Base-by-base conservation (phyloP, 331 rosid species). In the Quercus phellos region DNA sequence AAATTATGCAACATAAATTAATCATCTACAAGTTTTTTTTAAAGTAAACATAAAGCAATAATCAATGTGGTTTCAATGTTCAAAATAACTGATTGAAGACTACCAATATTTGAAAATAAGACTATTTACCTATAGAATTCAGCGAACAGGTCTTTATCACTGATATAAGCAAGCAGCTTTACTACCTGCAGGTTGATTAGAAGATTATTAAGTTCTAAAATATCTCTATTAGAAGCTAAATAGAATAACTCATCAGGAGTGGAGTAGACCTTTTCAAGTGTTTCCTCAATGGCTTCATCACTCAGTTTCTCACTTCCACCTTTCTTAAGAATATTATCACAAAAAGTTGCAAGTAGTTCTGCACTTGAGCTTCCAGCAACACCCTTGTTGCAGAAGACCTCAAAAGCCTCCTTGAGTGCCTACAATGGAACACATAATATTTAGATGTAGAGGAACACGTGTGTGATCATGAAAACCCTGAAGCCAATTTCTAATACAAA, bases 241-340 rank as follows among this genome's bases (percentile, higher is more conserved):
- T 5, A 61, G 27, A 50, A 71, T 8, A 75, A 54, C 68, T 76
- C 61, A 72, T 72, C 71, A 61, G 68, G 68, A 79, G 27, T 72
- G 54, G 30, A 51, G 50, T n/a, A 42, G 67, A 93, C 98, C 94
- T 93, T 91, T 81, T 93, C 98, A 74, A 93, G 94, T 73, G 94
- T 93, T 55, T 93, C 96, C 84, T 93, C 98, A 21, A 93, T 88
- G 72, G 98, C 98, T 87, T 93, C 98, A 50, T 93, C 98, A 81
- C 98, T 93, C 86, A 93, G 78, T 82, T 93, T 90, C 82, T 93
- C 96, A 84, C 98, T 89, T 76, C 98, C 98, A 72, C 98, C 98
- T 84, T 93, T 93, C 96, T 90, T 93, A 46, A 93, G 96, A 82
- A 93, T 93, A 77, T 90, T 93, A 84, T 93, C 98, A 85, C 98